Percentiles rank a stretch among this genome's conserved stretches.
Evolutionary conservation across 2,329 filamentous ascomycete species (phyloP).

Genomic region (Talaromyces sp.): DNA sequence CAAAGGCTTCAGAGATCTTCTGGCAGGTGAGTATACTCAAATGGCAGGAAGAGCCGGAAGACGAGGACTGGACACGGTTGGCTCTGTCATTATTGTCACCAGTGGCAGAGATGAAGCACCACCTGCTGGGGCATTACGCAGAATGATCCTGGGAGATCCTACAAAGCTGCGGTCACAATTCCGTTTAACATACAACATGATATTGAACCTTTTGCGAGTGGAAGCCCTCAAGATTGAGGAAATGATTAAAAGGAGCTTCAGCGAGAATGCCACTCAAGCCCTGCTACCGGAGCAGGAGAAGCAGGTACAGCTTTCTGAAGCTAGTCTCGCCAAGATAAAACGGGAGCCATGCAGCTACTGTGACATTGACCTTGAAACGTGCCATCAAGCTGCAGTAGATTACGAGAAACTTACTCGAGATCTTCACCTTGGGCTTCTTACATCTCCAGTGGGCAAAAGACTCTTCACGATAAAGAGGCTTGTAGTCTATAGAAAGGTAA

Average conservation of each 20-base stretch:
- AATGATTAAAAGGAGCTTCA: slow-evolving; percentile 99
- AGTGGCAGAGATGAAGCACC: slow-evolving; percentile 82
- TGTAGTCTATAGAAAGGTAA: slow-evolving; percentile 69
- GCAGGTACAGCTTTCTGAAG: slow-evolving; percentile 85
- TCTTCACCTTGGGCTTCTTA: slow-evolving; percentile 69
- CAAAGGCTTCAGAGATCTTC: slow-evolving; percentile 80
- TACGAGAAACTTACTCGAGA: slow-evolving; percentile 76
- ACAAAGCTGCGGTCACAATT: slow-evolving; percentile 96
- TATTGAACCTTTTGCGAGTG: slow-evolving; percentile 87
- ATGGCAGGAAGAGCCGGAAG: slow-evolving; percentile 96
- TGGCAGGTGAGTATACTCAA: slow-evolving; percentile 95
- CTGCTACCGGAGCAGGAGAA: slow-evolving; percentile 93
- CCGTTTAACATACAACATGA: slow-evolving; percentile 98
- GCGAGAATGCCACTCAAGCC: slow-evolving; percentile 94
- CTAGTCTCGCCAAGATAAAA: slow-evolving; percentile 84
- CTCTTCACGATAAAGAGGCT: slow-evolving; percentile 73
- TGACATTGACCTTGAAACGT: slow-evolving; percentile 72
- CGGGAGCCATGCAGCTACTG: slow-evolving; percentile 78
- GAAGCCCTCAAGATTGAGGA: slow-evolving; percentile 98
- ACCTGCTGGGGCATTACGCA: slow-evolving; percentile 72
- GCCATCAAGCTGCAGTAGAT: slow-evolving; percentile 76
- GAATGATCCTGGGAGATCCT: slow-evolving; percentile 94
- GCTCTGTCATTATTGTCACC: slow-evolving; percentile 87
- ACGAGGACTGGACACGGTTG: slow-evolving; percentile 86
- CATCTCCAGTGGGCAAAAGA: slow-evolving; percentile 76